Evolutionary conservation across 169 alveolate genomes (phyloP), one percentile per base, ranked within the genome.

Genomic region (Pseudocohnilembus persalinus): DNA sequence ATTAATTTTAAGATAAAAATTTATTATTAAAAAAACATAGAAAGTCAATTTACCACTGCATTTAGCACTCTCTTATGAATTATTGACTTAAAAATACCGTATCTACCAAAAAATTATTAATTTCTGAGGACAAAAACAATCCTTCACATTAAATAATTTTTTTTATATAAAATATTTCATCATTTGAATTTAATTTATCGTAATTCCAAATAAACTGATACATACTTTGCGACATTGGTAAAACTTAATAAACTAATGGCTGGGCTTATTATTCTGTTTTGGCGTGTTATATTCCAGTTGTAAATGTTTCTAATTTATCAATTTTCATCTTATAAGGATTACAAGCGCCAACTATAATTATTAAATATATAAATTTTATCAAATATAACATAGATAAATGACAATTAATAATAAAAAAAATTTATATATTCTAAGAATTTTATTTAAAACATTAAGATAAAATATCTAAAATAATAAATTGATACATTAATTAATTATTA

Each of bases 31-130:
- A 49, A 49, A 49, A 49, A 49, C 68, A 49, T 20, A 49, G 4
- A n/a, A n/a, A n/a, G n/a, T n/a, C n/a, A n/a, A 11, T 49, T 49
- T 49, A 49, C 68, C 68, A 49, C 20, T 49, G 68, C 68, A 49
- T 49, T 49, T 49, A 20, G 20, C 68, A 11, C 26, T 77, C 34
- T 34, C 82, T 31, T 27, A 77, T 26, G 26, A 27, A 77, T 33
- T 77, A 26, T 27, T 77, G n/a, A 31, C 82, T 77, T 0, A 0
- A 78, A 30, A 82, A 84, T 31, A 89, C 82, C 31, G 90, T 73
- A 76, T 89, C 35, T 65, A 75, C 24, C 34, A 68, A 49, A 16
- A 78, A 68, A n/a, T 82, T 76, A 65, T 82, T 81, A 1, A 81
- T 81, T 49, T 49, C 68, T 11, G 26, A 20, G 20, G 68, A 49